Evolutionary conservation across 352 stramenopile species (phyloP).

Genomic region (Sclerospora graminicola): DNA sequence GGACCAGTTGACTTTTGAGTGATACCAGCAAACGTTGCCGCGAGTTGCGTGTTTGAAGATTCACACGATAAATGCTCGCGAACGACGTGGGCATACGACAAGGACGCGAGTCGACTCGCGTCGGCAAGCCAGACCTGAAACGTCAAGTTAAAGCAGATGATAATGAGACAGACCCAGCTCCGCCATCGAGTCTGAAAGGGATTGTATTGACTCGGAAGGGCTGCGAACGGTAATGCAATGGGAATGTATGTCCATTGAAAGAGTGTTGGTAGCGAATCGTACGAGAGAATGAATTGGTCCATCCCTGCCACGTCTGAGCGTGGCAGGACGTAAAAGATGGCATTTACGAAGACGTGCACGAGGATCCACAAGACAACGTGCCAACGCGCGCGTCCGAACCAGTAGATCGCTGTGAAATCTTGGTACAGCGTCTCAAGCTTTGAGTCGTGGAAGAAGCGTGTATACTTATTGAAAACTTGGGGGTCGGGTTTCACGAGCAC

Average conservation of each 20-base stretch:
- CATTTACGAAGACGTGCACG: constrained; percentile 56
- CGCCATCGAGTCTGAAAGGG: constrained; percentile 70
- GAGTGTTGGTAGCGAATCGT: constrained; percentile 27
- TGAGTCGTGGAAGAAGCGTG: constrained; percentile 64
- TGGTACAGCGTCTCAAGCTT: constrained; percentile 75
- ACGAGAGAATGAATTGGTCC: constrained; percentile 58
- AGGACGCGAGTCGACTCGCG: constrained; percentile 39
- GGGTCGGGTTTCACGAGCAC: constrained; percentile 62
- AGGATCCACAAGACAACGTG: constrained; percentile 63
- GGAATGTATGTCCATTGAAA: constrained; percentile 67
- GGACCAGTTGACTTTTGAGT: constrained; percentile 19
- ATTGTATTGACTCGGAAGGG: constrained; percentile 49
- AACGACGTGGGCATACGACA: constrained; percentile 34
- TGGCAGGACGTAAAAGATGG: constrained; percentile 54
- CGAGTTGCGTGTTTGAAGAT: constrained; percentile 11
- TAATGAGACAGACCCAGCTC: constrained; percentile 59
- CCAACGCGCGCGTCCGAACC: constrained; percentile 66
- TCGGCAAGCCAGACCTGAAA: constrained; percentile 72
- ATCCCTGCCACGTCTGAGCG: constrained; percentile 49
- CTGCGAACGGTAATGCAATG: constrained; percentile 62
- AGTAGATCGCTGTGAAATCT: constrained; percentile 77
- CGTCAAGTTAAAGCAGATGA: constrained; percentile 66
- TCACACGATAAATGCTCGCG: constrained; percentile 28
- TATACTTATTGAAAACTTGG: constrained; percentile 73
- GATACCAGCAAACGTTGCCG: constrained; percentile 14